Evolutionary conservation across 2,329 filamentous ascomycete species (phyloP), one percentile per base, ranked within the genome.

Genomic region (Blastomyces percursus): DNA sequence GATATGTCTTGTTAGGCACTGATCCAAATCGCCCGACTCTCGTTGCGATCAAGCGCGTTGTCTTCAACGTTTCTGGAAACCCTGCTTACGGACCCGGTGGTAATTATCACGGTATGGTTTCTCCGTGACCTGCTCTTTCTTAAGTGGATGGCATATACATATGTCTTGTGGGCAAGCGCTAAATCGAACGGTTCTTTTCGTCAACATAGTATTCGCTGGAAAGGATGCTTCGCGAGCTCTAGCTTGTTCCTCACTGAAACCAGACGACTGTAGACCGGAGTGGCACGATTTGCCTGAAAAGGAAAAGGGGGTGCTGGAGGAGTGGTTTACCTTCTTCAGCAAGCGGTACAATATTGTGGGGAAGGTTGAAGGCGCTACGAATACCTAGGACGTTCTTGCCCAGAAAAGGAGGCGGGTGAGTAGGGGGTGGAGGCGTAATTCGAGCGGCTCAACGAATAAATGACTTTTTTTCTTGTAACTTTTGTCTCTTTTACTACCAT

Each of bases 311-410:
- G 87, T 89, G 2, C 78, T 99, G 65, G 83, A 93, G 61, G 94
- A 99, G 75, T 99, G 94, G 94, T 85, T 88, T 66, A 96, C 89
- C 1, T 99, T 96, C 78, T 99, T 99, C 77, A 90, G 88, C 68
- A 99, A 97, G 80, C 83, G 94, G 63, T 99, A 99, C 79, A 97
- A 96, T 70, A 84, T 97, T 61, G 77, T 79, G 50, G 78, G 78
- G 52, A 78, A 77, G 69, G 76, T 79, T 9, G 67, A 74, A 66
- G 74, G 71, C 58, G 74, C 74, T 21, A 72, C 69, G 51, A 77
- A 76, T 65, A 70, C 69, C 54, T 75, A 64, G 68, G 35, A 14
- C 5, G 35, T 50, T 21, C 14, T 12, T 40, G 27, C 8, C 2
- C 7, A n/a, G 24, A 24, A 7, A 21, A 3, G 11, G 12, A n/a